Evolutionary conservation across 1,284 basidiomycete genomes (phyloP), one percentile per base, ranked within the genome.

Genomic region (Anthracocystis walkeri): DNA sequence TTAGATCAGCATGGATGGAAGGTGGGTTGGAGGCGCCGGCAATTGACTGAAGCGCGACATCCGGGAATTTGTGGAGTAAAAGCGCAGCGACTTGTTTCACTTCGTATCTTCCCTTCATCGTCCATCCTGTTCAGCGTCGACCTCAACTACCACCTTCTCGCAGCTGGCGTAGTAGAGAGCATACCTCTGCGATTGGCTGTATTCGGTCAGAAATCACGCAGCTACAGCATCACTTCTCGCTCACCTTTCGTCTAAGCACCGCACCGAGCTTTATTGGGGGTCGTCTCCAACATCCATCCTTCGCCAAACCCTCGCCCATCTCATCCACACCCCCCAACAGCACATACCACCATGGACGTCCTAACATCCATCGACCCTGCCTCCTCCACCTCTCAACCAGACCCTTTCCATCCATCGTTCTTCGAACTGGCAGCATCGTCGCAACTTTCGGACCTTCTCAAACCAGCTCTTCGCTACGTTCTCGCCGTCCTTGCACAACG

Each of bases 361-460:
- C 58, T 81, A 14, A 73, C 79, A 7, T 68, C 65, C 12, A 57
- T 81, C 11, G 79, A 81, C 53, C 79, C 79, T 21, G 79, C 80
- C 3, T 62, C 73, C 20, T 70, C 73, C 69, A 75, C 29, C 48
- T 69, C 7, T 57, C 78, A 3, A 59, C 75, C 63, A 3, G 85
- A 86, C 52, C 75, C 79, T 0, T 81, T 91, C 53, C 91, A 93
- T 65, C 97, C 97, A 0, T 95, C 94, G 11, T 88, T 99, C 49
- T 99, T 98, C 82, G 97, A 99, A 86, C 90, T 99, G 4, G 89
- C 97, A 27, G 95, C 95, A 0, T 94, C 98, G 85, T 95, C 97
- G 74, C 96, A 99, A 85, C 90, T 99, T 23, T 88, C 92, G 67
- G 93, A 95, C 78, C 89, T 98, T 1, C 89, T 99, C 23, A 95